A percentile compares a stretch with the other conserved stretches of the same genome.
Evolutionary conservation across 768 basidiomycete genomes (phyloP).

Genomic region (Phylloporus arenicola): DNA sequence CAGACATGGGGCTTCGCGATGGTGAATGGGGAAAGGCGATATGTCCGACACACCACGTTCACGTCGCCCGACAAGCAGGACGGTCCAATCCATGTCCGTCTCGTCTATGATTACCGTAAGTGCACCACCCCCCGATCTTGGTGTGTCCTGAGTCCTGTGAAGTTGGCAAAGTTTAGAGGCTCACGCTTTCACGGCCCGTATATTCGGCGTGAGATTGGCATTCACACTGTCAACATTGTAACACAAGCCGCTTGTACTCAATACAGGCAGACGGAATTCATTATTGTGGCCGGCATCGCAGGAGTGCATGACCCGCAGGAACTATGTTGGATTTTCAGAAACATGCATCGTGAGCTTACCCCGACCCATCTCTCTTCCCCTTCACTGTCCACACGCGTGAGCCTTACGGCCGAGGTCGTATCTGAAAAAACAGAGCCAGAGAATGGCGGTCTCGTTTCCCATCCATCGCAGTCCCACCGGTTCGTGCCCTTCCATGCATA

Average conservation of each 20-base stretch:
- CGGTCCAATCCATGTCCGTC: slow-evolving; percentile 41
- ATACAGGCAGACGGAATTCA: not conserved
- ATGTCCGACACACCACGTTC: slow-evolving; percentile 58
- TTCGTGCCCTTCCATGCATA: slow-evolving; percentile 7
- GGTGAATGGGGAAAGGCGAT: slow-evolving; percentile 53
- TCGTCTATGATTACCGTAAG: slow-evolving; percentile 70
- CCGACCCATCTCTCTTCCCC: not conserved
- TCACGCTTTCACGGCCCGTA: not conserved
- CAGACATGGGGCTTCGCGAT: slow-evolving; percentile 62
- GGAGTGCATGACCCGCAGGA: not conserved
- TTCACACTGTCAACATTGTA: not conserved
- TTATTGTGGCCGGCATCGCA: not conserved
- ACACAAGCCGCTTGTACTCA: not conserved
- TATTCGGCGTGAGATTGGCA: not conserved
- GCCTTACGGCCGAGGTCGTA: not conserved
- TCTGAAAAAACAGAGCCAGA: slow-evolving; percentile 4
- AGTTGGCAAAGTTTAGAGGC: slow-evolving; percentile 17
- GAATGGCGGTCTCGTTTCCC: not conserved
- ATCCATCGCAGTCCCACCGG: not conserved
- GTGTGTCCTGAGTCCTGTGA: slow-evolving; percentile 10
- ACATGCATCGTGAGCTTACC: slow-evolving; percentile 11
- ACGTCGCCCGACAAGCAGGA: slow-evolving; percentile 54
- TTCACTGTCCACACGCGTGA: slow-evolving; percentile 12
- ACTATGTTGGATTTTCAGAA: not conserved
- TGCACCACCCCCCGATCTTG: not conserved